These are phyloP conservation scores for Sanguinoderma infundibulare DNA, from an alignment of 1,284 basidiomycete genomes.

Conservation along the genomic window DNA sequence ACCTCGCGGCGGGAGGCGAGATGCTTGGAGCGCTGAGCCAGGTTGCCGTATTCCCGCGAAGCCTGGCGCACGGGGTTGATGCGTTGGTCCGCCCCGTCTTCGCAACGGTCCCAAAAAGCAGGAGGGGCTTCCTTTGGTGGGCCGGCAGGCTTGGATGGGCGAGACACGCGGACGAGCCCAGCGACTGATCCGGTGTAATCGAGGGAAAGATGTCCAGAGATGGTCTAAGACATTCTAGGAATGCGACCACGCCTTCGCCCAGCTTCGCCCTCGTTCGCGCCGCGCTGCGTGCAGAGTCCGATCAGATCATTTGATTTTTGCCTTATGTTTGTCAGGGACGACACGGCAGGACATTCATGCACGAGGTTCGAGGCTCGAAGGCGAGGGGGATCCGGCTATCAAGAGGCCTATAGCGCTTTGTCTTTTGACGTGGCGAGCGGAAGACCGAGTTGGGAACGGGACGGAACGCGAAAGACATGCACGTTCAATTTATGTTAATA, in stretches of 20 bases:
- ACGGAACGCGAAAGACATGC: neutral
- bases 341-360: neutral
- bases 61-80: neutral
- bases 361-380: neutral
- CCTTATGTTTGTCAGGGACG: neutral
- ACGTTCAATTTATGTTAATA: neutral
- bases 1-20: neutral
- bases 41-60: neutral
- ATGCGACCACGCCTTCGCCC: neutral
- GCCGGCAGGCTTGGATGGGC: neutral
- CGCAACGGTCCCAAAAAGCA: neutral
- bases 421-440: neutral
- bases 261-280: neutral
- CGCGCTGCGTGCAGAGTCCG: neutral
- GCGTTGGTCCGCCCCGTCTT: neutral
- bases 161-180: neutral
- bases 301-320: neutral
- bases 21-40: too few species aligned
- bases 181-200: too few species aligned
- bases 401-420: neutral
- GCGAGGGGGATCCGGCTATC: neutral
- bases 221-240: too few species aligned
- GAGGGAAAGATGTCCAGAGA: too few species aligned
- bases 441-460: neutral
- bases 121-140: neutral